Percentiles rank a stretch among this genome's conserved stretches.
Conservation (phyloP, 2,329 filamentous ascomycete species). For the Aphanoascus verrucosus region DNA sequence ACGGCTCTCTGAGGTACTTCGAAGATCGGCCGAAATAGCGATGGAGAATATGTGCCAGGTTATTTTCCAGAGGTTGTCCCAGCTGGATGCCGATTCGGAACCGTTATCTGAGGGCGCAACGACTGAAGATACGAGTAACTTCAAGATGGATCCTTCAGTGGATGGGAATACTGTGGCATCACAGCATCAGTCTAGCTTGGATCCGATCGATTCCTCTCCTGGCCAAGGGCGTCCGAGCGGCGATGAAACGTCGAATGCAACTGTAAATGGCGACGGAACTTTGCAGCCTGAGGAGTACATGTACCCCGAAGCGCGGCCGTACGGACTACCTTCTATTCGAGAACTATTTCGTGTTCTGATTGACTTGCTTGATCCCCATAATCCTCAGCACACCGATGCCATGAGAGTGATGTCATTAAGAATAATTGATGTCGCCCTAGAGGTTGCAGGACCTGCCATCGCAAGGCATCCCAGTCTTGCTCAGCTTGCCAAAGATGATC, state of each 20-base stretch:
- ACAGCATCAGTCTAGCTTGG: slow-evolving; percentile 36
- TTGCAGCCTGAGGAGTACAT: slow-evolving; percentile 32
- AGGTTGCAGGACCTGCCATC: slow-evolving; percentile 91
- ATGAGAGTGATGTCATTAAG: slow-evolving; percentile 96
- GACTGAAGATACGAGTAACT: slow-evolving; percentile 57
- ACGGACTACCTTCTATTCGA: slow-evolving; percentile 85
- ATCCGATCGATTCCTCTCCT: slow-evolving; percentile 26
- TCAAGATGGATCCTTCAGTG: slow-evolving; percentile 74
- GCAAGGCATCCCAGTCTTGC: slow-evolving; percentile 83
- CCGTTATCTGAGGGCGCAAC: slow-evolving; percentile 50
- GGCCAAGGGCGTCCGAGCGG: slow-evolving; percentile 26
- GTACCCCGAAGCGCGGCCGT: slow-evolving; percentile 60
- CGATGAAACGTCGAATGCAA: slow-evolving; percentile 27
- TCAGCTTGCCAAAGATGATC: slow-evolving; percentile 75
- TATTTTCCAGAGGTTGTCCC: slow-evolving; percentile 87
- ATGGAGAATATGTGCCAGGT: slow-evolving; percentile 99
- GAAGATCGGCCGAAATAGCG: slow-evolving; percentile 84
- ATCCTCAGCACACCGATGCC: slow-evolving; percentile 81
- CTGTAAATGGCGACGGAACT: slow-evolving; percentile 25
- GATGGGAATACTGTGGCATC: slow-evolving; percentile 53
- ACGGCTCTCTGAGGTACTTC: slow-evolving; percentile 77
- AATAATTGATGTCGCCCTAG: slow-evolving; percentile 92
- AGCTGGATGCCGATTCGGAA: slow-evolving; percentile 65
- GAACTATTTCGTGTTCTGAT: slow-evolving; percentile 91
- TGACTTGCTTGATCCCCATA: slow-evolving; percentile 85